Base-by-base conservation (phyloP, 2,329 filamentous ascomycete genomes). In the Xylariomycetidae sp. region DNA sequence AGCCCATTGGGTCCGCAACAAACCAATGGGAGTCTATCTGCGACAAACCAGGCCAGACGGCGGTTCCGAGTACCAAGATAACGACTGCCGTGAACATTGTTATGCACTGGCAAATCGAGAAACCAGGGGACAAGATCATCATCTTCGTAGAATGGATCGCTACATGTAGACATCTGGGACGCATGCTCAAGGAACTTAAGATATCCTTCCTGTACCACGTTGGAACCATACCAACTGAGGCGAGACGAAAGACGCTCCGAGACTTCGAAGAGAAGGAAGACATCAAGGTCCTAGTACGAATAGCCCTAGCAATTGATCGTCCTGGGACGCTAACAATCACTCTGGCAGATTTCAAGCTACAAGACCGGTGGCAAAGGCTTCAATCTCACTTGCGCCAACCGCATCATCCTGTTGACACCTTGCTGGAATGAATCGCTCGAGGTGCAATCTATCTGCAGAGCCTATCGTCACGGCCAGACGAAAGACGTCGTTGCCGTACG, bases 341-440 rank as follows among this genome's bases (percentile, higher is more conserved):
- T 11, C 3, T 19, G 18, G n/a, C 27, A 68, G 61, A 31, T 70
- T 3, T 37, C 56, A 0, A 58, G 58, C 0, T 40, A 67, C 30
- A 47, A 36, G 12, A 54, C 54, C 12, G 62, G 63, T 1, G 58
- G 55, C 0, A 55, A 63, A 16, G 60, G 56, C 12, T 58, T 65
- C 33, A 69, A 71, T 27, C 39, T 72, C 0, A 58, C 50, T 0
- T 52, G 36, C 1, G 67, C 66, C 1, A 77, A 74, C 26, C 65
- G 72, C 4, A 70, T 75, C 18, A 74, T 80, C n/a, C 58, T 72
- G 0, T 33, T 74, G 0, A 73, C 78, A 17, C 57, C 64, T 0
- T 80, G 74, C 73, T 87, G 77, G 76, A 85, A 86, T 37, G 57
- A 56, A 1, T 64, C 68, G 0, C 53, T 66, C 0, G 80, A 87